Percentiles rank a stretch among this genome's conserved stretches.
These are phyloP conservation scores for Vicia faba DNA, from an alignment of 306 rosid species.

Conservation along the genomic window DNA sequence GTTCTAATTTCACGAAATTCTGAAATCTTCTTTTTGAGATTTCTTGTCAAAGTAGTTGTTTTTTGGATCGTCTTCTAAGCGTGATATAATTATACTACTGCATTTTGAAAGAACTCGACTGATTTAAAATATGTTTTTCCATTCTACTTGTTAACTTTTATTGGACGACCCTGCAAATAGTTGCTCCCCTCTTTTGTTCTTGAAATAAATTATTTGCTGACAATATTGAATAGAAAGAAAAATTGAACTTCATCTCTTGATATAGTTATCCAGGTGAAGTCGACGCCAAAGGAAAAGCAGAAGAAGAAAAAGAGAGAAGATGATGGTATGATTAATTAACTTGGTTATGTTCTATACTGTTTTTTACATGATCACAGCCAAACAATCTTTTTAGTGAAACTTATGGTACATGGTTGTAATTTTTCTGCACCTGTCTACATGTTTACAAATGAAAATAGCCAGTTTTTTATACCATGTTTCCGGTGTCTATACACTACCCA, in stretches of 20 bases:
- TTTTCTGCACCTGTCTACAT: constrained; percentile 24
- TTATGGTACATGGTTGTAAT: constrained; percentile 13
- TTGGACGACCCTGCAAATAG: constrained; percentile 24
- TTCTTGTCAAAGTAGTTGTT: constrained; percentile 11
- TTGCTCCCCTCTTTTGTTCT: constrained; percentile 27
- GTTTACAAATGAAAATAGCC: constrained; percentile 20
- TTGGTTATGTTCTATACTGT: constrained; percentile 20
- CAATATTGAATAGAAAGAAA: not conserved
- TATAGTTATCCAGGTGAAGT: constrained; percentile 57
- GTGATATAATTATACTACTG: constrained; percentile 25
- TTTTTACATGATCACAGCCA: constrained; percentile 25
- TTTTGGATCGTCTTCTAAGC: constrained; percentile 8
- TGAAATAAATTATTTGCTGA: constrained; percentile 30
- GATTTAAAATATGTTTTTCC: constrained; percentile 22
- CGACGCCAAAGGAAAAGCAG: constrained; percentile 57
- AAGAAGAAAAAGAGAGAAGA: constrained; percentile 59
- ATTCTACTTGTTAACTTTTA: constrained; percentile 26
- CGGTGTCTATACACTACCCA: constrained; percentile 17
- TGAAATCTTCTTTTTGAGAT: constrained; percentile 1
- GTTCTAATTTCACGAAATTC: constrained; percentile 29
- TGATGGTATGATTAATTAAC: constrained; percentile 44
- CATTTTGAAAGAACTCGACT: constrained; percentile 3
- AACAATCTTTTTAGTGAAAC: constrained; percentile 3
- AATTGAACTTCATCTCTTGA: constrained; percentile 42
- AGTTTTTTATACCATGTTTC: constrained; percentile 17